Conservation (phyloP, 192 early-diverging fungal genomes). For the Glomus cerebriforme region DNA sequence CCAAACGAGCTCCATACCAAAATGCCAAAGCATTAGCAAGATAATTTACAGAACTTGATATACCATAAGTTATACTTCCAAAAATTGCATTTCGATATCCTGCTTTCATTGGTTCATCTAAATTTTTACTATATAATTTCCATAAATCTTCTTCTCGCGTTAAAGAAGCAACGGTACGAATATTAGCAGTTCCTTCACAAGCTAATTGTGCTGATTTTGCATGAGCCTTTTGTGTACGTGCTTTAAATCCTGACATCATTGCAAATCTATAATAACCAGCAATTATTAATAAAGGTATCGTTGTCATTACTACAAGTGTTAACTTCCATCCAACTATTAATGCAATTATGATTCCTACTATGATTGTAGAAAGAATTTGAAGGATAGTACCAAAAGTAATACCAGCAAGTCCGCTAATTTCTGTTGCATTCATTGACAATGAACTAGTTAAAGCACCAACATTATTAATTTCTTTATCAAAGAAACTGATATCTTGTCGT, state of each 20-base stretch:
- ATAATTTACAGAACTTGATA: conserved; percentile 45
- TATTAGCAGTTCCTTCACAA: conserved; percentile 72
- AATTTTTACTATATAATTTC: conserved; percentile 40
- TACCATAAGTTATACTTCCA: no score
- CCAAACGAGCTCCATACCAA: no score
- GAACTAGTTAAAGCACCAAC: conserved; percentile 69
- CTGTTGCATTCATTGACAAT: conserved; percentile 69
- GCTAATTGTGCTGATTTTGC: conserved; percentile 64
- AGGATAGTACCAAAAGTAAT: conserved; percentile 27
- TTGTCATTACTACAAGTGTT: no score
- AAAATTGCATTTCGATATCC: conserved; percentile 37
- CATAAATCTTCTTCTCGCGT: conserved; percentile 52
- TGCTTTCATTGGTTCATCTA: conserved; percentile 45
- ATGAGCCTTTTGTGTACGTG: conserved; percentile 63
- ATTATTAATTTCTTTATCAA: conserved; percentile 66
- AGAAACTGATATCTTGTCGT: conserved; percentile 73
- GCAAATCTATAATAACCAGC: conserved; percentile 63
- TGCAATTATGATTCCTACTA: conserved; percentile 40
- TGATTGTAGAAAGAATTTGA: conserved; percentile 33
- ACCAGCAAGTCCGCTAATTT: conserved; percentile 37
- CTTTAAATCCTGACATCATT: conserved; percentile 47
- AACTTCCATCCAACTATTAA: conserved; percentile 63
- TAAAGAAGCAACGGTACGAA: conserved; percentile 72
- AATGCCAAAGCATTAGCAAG: conserved; percentile 51
- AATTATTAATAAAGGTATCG: conserved; percentile 64